Percentiles rank a stretch among this genome's conserved stretches.
phyloP scores from a whole-genome alignment of 2,329 filamentous ascomycete genomes.

The Microdochium paspali region DNA sequence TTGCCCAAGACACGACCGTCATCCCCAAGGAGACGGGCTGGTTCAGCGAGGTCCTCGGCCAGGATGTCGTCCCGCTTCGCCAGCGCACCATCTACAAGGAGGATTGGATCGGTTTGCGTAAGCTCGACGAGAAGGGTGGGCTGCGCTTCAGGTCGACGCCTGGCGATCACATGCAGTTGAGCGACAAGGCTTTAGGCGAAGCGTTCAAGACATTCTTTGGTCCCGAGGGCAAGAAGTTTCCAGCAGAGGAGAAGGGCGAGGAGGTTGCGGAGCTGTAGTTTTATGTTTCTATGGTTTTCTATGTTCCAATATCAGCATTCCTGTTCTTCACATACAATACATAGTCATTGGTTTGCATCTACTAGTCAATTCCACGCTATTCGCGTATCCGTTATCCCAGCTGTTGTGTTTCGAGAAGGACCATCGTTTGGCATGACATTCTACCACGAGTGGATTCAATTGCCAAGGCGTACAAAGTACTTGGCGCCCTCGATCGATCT shows the following conservation, averaged over 20 bases:
- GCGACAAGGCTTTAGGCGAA: conserved; percentile 53
- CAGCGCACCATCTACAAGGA: conserved; percentile 70
- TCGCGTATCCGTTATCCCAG: too few species aligned
- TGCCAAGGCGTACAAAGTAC: too few species aligned
- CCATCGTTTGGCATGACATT: too few species aligned
- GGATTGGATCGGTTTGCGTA: conserved; percentile 85
- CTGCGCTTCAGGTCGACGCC: conserved; percentile 64
- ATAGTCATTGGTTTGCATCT: too few species aligned
- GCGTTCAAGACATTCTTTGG: conserved; percentile 62
- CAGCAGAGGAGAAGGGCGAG: conserved; percentile 11
- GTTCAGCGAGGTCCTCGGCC: conserved; percentile 80
- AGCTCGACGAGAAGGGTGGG: conserved; percentile 68
- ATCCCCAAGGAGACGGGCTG: conserved; percentile 85
- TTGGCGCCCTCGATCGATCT: background rate
- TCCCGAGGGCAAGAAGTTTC: conserved; percentile 30
- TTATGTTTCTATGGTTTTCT: too few species aligned
- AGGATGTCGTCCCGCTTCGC: conserved; percentile 56
- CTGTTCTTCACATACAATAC: too few species aligned
- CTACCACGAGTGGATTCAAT: too few species aligned
- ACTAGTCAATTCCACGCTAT: too few species aligned
- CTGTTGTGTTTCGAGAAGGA: too few species aligned
- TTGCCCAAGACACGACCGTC: conserved; percentile 75
- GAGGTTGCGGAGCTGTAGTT: conserved; percentile 25
- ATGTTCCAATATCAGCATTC: too few species aligned
- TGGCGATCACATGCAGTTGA: conserved; percentile 78